Evolutionary conservation across 179 eudicot species (phyloP).

Genomic region (Silene noctiflora): DNA sequence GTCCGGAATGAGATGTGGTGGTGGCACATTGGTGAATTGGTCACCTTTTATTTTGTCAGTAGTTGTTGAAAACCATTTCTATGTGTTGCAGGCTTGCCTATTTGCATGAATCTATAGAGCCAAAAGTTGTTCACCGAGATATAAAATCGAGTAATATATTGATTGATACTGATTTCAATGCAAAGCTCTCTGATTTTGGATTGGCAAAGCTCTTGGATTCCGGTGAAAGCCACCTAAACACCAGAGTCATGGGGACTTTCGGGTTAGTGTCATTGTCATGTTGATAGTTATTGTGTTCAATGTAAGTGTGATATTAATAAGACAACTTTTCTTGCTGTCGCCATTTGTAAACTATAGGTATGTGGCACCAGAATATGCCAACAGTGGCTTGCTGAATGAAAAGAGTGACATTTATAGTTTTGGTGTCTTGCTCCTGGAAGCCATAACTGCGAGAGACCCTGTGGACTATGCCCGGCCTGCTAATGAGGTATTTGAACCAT

Average conservation of each 20-base stretch:
- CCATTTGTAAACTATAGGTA: slow-evolving; percentile 43
- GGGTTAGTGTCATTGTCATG: slow-evolving; percentile 49
- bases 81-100: slow-evolving; percentile 74
- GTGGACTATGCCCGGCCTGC: slow-evolving; percentile 86
- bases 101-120: slow-evolving; percentile 90
- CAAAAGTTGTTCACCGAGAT: slow-evolving; percentile 91
- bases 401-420: slow-evolving; percentile 90
- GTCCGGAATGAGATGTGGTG: not conserved
- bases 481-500: slow-evolving; percentile 51
- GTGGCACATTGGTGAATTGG: not conserved
- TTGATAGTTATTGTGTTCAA: not conserved
- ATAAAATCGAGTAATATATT: slow-evolving; percentile 92
- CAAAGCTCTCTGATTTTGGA: slow-evolving; percentile 93
- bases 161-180: slow-evolving; percentile 77
- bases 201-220: slow-evolving; percentile 93
- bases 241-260: slow-evolving; percentile 95
- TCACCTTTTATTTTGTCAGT: not conserved
- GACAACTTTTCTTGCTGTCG: slow-evolving; percentile 2
- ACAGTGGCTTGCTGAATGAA: slow-evolving; percentile 82
- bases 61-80: not conserved
- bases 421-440: slow-evolving; percentile 83
- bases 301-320: not conserved
- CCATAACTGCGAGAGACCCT: slow-evolving; percentile 89
- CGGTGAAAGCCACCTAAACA: slow-evolving; percentile 85
- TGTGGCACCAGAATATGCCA: slow-evolving; percentile 96